Evolutionary conservation across 2,329 filamentous ascomycete species (phyloP).

Genomic region (Cryphonectria carpinicola): DNA sequence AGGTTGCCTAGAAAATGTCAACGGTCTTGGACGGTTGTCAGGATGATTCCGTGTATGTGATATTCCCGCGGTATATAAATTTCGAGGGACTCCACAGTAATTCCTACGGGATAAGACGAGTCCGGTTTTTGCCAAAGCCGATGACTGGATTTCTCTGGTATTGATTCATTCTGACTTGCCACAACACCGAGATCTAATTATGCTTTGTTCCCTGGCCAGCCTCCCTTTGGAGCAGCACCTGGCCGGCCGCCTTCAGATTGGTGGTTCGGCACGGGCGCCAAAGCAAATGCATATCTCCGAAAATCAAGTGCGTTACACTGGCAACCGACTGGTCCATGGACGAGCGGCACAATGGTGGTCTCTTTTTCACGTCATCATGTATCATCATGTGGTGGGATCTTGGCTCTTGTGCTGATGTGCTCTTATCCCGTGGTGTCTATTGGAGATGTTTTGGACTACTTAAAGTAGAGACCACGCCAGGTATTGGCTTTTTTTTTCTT

Average conservation of each 20-base stretch:
- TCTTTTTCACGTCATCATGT: not conserved
- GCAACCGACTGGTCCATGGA: not conserved
- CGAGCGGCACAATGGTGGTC: not conserved
- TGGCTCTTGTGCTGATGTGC: not conserved
- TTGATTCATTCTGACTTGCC: not conserved
- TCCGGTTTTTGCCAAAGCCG: not conserved
- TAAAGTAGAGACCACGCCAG: not conserved
- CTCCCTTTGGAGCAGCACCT: not conserved
- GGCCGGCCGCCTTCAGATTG: not conserved
- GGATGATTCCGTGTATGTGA: not conserved
- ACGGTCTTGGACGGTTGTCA: not conserved
- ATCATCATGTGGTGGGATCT: not conserved
- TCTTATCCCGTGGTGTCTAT: not conserved
- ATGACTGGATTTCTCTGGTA: not conserved
- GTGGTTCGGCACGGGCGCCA: conserved; percentile 3
- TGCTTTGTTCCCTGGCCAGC: not conserved
- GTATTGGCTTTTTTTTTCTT: not conserved
- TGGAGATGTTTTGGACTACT: not conserved
- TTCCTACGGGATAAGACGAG: not conserved
- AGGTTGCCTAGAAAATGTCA: not conserved
- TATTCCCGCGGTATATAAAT: not conserved
- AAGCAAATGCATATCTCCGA: not conserved
- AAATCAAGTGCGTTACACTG: not conserved
- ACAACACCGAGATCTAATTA: not conserved
- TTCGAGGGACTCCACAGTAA: not conserved